Evolutionary conservation across 2,329 filamentous ascomycete species (phyloP), one percentile per base, ranked within the genome.

Genomic region (Aspergillus piperis): DNA sequence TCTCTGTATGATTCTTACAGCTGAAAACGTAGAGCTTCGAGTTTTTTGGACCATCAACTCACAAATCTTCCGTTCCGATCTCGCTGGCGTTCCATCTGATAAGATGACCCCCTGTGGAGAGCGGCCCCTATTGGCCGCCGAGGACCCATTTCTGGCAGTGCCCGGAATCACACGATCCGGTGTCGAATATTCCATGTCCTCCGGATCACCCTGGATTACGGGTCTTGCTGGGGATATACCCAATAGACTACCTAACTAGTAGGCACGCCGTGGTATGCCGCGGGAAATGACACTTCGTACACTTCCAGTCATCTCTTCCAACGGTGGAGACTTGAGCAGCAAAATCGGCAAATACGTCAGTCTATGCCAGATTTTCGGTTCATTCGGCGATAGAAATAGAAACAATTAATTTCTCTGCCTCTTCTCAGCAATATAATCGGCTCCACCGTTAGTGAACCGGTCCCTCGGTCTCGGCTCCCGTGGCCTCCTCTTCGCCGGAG

Each of bases 401-500:
- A 36, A 11, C 11, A 36, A 52, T 39, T 11, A 51, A 36, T 23
- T 32, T 30, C 38, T 47, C 54, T 44, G 27, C 44, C 38, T 13
- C 38, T 13, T 25, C 44, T 13, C 50, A 47, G 17, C 15, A 36
- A 36, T 15, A 36, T 19, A 39, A 30, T 54, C 38, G 41, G 51
- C 23, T 58, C 58, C 54, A 61, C 58, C 27, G 38, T 36, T 38
- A 32, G 49, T 15, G 30, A 48, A 23, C 25, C 27, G 25, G 19
- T 7, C 15, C 58, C 55, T 49, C 54, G 61, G 58, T 53, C 13
- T 57, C 58, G 54, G 55, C 21, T 41, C 38, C 21, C 49, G 8
- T 17, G 17, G 58, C 41, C 19, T 30, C 53, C 53, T 42, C 36
- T 51, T 6, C 10, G 25, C 15, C 47, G 47, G 30, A 25, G 15